Evolutionary conservation across 495 filamentous ascomycete species (phyloP).

Genomic region (Penicillium angulare): DNA sequence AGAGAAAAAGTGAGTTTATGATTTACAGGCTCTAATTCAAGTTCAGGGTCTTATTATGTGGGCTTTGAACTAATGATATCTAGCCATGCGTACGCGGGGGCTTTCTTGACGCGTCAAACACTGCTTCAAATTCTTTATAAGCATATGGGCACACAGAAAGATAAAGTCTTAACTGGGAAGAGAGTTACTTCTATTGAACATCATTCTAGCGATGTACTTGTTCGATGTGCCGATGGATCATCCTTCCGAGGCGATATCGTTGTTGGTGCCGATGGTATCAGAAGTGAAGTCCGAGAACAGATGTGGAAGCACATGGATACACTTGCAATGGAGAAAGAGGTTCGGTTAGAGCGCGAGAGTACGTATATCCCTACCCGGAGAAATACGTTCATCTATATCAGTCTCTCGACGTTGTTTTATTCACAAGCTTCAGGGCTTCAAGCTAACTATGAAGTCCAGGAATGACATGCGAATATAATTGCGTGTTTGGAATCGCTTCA

Average conservation of each 20-base stretch:
- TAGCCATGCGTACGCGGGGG: background rate
- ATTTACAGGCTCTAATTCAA: background rate
- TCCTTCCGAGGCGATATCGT: background rate
- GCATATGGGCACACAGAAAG: background rate
- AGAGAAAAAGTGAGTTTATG: background rate
- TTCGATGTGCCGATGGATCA: background rate
- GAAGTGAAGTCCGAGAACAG: background rate
- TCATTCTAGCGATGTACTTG: background rate
- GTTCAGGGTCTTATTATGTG: background rate
- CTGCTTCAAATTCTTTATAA: background rate
- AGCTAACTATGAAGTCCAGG: too few species aligned
- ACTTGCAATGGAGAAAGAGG: background rate
- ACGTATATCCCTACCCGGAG: background rate
- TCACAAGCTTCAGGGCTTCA: too few species aligned
- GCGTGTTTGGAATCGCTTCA: background rate
- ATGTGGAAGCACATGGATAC: slow-evolving; percentile 1
- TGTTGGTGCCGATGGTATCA: background rate
- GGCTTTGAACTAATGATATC: background rate
- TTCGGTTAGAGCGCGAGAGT: background rate
- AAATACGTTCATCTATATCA: background rate
- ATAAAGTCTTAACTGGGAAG: background rate
- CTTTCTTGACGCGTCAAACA: background rate
- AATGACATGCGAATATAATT: background rate
- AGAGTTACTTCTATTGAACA: background rate
- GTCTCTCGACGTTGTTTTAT: background rate